These are phyloP conservation scores for Pyracantha coccinea DNA, from an alignment of 331 rosid species.

Conservation along the genomic window DNA sequence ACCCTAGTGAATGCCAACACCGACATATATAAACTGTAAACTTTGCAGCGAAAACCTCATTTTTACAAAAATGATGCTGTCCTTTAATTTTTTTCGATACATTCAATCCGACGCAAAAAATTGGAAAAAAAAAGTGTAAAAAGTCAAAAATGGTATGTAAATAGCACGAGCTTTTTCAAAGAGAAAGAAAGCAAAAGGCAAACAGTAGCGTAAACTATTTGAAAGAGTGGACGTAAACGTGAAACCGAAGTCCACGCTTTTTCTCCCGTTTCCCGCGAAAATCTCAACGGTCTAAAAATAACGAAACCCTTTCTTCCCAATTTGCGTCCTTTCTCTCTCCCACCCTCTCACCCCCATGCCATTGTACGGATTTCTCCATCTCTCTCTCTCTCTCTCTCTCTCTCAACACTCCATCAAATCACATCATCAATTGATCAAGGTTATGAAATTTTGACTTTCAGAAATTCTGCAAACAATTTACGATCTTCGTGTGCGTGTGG, in stretches of 20 bases:
- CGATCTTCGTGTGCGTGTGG: neutral
- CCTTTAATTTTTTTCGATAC: too few species aligned
- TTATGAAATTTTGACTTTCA: neutral
- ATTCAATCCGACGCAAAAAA: too few species aligned
- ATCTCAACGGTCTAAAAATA: slow-evolving; percentile 28
- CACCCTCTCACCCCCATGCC: neutral
- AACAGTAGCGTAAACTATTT: neutral
- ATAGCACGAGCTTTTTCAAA: too few species aligned
- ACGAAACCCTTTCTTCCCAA: neutral
- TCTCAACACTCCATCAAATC: neutral
- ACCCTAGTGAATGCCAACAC: neutral
- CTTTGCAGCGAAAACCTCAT: too few species aligned
- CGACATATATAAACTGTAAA: too few species aligned
- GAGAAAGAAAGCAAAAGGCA: neutral
- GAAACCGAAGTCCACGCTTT: slow-evolving; percentile 18
- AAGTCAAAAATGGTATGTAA: accelerated
- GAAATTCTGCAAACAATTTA: neutral
- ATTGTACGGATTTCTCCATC: neutral
- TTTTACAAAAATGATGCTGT: accelerated
- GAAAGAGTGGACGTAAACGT: neutral
- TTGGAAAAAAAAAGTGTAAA: too few species aligned
- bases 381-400: neutral
- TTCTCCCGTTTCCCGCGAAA: slow-evolving; percentile 37
- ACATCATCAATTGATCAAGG: neutral
- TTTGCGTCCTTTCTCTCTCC: neutral